Evolutionary conservation across 805 yeast species (phyloP).

Genomic region (Groenewaldozyma tartarivorans): DNA sequence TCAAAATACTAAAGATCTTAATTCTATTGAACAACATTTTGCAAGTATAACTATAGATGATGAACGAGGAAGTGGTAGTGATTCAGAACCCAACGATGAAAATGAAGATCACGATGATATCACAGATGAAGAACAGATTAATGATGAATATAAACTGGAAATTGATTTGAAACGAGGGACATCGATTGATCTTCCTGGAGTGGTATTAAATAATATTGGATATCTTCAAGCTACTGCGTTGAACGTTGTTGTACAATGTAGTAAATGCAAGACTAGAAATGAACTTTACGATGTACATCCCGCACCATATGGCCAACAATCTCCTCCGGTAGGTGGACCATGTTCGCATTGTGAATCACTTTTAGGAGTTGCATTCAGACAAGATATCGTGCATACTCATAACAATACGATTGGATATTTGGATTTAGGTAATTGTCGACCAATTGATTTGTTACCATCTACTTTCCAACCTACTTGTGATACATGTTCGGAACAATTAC

Average conservation of each 20-base stretch:
- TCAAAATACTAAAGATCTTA: not conserved
- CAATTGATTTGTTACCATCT: slow-evolving; percentile 29
- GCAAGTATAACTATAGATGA: not conserved
- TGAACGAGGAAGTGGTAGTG: not conserved
- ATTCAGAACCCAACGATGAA: not conserved
- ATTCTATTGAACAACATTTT: not conserved
- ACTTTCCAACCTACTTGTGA: slow-evolving; percentile 29
- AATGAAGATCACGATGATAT: slow-evolving; percentile 1
- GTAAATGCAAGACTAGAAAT: slow-evolving; percentile 28
- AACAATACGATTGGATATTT: slow-evolving; percentile 27
- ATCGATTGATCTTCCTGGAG: slow-evolving; percentile 25
- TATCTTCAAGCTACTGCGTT: slow-evolving; percentile 27
- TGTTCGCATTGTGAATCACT: slow-evolving; percentile 29
- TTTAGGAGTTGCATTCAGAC: slow-evolving; percentile 28
- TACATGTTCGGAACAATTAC: slow-evolving; percentile 23
- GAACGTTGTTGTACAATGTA: slow-evolving; percentile 29
- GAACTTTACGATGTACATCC: slow-evolving; percentile 27
- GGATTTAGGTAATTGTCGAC: slow-evolving; percentile 30
- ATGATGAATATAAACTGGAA: slow-evolving; percentile 3
- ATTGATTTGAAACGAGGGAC: slow-evolving; percentile 21
- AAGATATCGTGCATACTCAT: slow-evolving; percentile 28
- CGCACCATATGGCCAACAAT: slow-evolving; percentile 26
- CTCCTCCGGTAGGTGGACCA: slow-evolving; percentile 23
- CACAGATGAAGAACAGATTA: not conserved
- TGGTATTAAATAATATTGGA: slow-evolving; percentile 25